Base-by-base conservation (phyloP, 2,329 filamentous ascomycete species). In the Lojkania enalia region DNA sequence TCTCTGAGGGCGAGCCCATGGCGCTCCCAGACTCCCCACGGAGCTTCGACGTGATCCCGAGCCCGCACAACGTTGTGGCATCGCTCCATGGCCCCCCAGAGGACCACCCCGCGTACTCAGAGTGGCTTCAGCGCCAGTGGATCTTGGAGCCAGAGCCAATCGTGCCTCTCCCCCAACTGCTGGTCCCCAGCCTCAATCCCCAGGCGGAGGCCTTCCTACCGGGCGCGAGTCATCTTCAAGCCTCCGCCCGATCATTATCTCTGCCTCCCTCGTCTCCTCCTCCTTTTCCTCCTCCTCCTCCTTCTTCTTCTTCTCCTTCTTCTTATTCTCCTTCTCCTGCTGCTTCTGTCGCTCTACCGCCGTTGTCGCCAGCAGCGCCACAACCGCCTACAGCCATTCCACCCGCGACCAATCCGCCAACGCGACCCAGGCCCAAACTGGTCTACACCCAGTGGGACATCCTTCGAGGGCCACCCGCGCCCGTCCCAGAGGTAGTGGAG, bases 21-120 rank as follows among this genome's bases (percentile, higher is more conserved):
- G 58, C 56, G 74, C 81, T 6, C 84, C 84, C 5, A 81, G 64
- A 48, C 73, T 77, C 29, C 71, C 64, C 30, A 6, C 11, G 16
- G 9, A 33, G 30, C 30, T 33, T 33, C 30, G 30, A 33, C 30
- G 6, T 33, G 11, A 33, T 33, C 30, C 30, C 30, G 11, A 12
- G 11, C 30, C 30, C 30, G 6, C 6, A 9, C 7, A 33, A 33
- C 9, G 7, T 9, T 15, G 6, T 9, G 9, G 7, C 30, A 9
- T 33, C 30, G 7, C 30, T 33, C 30, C 30, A 16, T 15, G 30
- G 30, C 30, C 30, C 30, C 9, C 7, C 9, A 6, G 9, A 9
- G 9, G 7, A 9, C 7, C 9, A 16, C 9, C 30, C 30, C 7
- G 9, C 11, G 16, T 33, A 33, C 30, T 9, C 7, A 6, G 7